Percentiles rank a stretch among this genome's conserved stretches.
These are phyloP conservation scores for Mixia osmundae DNA, from an alignment of 1,284 basidiomycete species.

Conservation along the genomic window DNA sequence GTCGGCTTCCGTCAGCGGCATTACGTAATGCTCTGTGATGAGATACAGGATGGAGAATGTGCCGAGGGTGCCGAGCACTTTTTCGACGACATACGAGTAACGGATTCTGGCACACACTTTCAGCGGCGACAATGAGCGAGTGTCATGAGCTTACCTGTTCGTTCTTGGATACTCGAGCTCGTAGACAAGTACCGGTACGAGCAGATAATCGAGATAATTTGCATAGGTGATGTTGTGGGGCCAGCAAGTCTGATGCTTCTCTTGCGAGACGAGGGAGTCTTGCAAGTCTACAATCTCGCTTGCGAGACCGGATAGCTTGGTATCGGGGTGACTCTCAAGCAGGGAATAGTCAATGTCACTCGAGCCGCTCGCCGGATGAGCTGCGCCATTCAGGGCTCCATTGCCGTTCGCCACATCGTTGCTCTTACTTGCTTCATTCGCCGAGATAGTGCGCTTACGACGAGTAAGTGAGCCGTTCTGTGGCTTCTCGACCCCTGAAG, in stretches of 20 bases:
- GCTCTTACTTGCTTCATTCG: background rate
- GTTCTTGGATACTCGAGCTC: constrained; percentile 89
- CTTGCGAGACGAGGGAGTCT: constrained; percentile 47
- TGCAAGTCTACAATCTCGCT: constrained; percentile 51
- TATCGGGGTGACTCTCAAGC: constrained; percentile 47
- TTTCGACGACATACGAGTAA: constrained; percentile 78
- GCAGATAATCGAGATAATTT: constrained; percentile 69
- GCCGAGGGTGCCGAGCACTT: constrained; percentile 80
- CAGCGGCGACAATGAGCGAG: background rate
- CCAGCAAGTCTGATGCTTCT: constrained; percentile 38
- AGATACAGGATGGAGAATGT: constrained; percentile 66
- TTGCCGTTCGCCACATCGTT: constrained; percentile 1
- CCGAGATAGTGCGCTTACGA: background rate
- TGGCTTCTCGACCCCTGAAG: background rate
- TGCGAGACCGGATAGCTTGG: constrained; percentile 42
- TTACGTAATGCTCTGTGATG: constrained; percentile 80
- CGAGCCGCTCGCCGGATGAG: background rate
- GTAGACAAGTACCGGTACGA: constrained; percentile 84
- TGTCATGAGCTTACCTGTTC: constrained; percentile 31
- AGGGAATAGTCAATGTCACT: constrained; percentile 4
- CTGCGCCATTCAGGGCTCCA: background rate
- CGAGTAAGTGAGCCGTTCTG: background rate
- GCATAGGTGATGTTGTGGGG: constrained; percentile 61
- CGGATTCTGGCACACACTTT: constrained; percentile 36
- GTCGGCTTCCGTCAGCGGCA: constrained; percentile 26